Base-by-base conservation (phyloP, 768 basidiomycete species). In the Strobilomyces echinocephalus region DNA sequence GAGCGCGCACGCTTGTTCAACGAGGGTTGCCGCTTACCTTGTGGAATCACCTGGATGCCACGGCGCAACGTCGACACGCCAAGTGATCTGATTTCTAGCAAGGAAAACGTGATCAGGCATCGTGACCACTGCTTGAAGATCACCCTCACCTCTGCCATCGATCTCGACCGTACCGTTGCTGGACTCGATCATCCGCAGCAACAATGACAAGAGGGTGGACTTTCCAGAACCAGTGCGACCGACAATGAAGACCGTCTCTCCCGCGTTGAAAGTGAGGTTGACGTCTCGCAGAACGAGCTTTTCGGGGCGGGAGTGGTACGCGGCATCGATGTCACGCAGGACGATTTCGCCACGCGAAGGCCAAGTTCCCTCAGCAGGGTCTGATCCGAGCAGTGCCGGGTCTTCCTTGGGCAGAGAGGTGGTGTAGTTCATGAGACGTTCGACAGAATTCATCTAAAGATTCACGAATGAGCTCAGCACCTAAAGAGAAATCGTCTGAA, bases 61-160 rank as follows among this genome's bases (percentile, higher is more conserved):
- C 63, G 61, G 33, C 64, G 64, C 45, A 69, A 44, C 38, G 64
- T 70, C 31, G 62, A 52, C 38, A 68, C 63, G 6, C 85, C 91
- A 54, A 95, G 79, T 0, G 88, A 87, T 58, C 91, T 82, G 66
- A 95, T 97, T 52, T 95, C 90, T 66, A 84, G 82, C 1, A 90
- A 69, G 80, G 12, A 40, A 34, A 49, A 28, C 16, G 21, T n/a
- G 9, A 15, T 76, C 53, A 60, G 87, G 86, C 5, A 92, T 71
- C 46, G 88, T 30, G 80, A 80, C 79, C 45, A 78, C 72, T 78
- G 88, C 35, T 46, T 9, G 5, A 20, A 39, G 28, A 18, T 20
- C 9, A 33, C 20, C 5, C 57, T 48, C 79, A 85, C 30, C 76
- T 69, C 40, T 72, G 40, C 85, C 83, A 61, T 89, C 84, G 54